Evolutionary conservation across 768 basidiomycete genomes (phyloP).

Genomic region (Lentinula raphanica): DNA sequence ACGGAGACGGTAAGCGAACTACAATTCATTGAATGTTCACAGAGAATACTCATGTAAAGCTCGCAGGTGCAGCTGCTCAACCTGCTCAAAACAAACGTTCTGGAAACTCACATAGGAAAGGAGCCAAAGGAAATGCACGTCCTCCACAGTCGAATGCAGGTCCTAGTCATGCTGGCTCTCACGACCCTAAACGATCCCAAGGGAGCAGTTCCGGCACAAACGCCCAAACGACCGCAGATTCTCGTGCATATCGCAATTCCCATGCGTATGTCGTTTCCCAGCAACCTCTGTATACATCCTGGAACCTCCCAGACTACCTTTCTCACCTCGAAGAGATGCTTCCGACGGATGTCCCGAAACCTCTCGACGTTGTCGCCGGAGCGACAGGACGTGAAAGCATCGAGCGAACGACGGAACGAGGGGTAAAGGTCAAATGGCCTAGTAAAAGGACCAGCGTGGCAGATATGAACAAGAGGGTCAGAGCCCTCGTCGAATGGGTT

Average conservation of each 20-base stretch:
- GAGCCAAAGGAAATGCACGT: conserved; percentile 37
- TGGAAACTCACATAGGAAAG: conserved; percentile 36
- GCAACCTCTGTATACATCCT: conserved; percentile 75
- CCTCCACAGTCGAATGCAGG: conserved; percentile 23
- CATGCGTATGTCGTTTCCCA: conserved; percentile 78
- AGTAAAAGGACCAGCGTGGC: conserved; percentile 92
- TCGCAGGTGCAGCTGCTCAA: conserved; percentile 13
- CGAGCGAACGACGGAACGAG: conserved; percentile 66
- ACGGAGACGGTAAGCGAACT: conserved; percentile 33
- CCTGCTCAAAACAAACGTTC: conserved; percentile 29
- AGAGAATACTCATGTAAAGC: conserved; percentile 14
- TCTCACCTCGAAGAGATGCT: conserved; percentile 81
- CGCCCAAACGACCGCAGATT: conserved; percentile 34
- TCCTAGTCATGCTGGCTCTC: conserved; percentile 30
- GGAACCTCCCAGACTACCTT: conserved; percentile 92
- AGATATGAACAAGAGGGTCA: conserved; percentile 95
- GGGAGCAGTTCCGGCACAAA: conserved; percentile 28
- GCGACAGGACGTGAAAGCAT: conserved; percentile 44
- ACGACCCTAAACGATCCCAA: conserved; percentile 44
- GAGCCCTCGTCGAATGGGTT: conserved; percentile 91
- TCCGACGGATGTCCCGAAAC: conserved; percentile 68
- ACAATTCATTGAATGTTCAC: background rate
- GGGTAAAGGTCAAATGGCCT: conserved; percentile 90
- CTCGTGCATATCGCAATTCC: conserved; percentile 70
- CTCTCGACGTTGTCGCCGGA: conserved; percentile 61